Evolutionary conservation across 768 basidiomycete species (phyloP), one percentile per base, ranked within the genome.

Genomic region (Boletus fagicola): DNA sequence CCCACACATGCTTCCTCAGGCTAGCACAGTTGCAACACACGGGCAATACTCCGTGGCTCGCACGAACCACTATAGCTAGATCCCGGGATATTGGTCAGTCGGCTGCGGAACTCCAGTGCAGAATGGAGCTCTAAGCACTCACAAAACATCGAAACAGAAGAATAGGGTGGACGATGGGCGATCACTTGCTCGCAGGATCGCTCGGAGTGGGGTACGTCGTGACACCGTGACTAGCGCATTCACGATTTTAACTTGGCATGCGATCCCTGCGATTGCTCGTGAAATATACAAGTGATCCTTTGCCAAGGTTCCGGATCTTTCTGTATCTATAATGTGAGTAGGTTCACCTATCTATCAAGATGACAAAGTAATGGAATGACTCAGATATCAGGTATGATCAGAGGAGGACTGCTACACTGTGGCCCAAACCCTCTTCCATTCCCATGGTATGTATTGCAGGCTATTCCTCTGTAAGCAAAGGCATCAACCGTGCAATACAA

Each of bases 381-480:
- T 31, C 40, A 56, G 54, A 42, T n/a, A 45, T 46, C 28, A 40
- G 48, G 30, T 28, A 35, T 45, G 43, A 46, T 45, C 49, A 42
- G 56, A 50, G 50, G 12, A 36, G 38, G 61, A 49, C 54, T 48
- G 54, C 54, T 62, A 62, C 40, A 58, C 60, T 42, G 54, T 68
- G 66, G 66, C 67, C 70, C 59, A 70, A 68, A 69, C 65, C 54
- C 66, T 73, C 77, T 78, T 78, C 77, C 77, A 78, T 77, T 77
- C 77, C 72, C 77, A 78, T 78, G 77, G 77, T 78, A 78, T 71
- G 75, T 73, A 72, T 66, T 68, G 65, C 38, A 64, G 61, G 56
- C 56, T 47, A 53, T 48, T 42, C 61, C 57, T 61, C 60, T 58
- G 71, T 67, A 71, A 60, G 62, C 65, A 67, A 70, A 72, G 71